Base-by-base conservation (phyloP, 768 basidiomycete genomes). In the Amanita muscaria region DNA sequence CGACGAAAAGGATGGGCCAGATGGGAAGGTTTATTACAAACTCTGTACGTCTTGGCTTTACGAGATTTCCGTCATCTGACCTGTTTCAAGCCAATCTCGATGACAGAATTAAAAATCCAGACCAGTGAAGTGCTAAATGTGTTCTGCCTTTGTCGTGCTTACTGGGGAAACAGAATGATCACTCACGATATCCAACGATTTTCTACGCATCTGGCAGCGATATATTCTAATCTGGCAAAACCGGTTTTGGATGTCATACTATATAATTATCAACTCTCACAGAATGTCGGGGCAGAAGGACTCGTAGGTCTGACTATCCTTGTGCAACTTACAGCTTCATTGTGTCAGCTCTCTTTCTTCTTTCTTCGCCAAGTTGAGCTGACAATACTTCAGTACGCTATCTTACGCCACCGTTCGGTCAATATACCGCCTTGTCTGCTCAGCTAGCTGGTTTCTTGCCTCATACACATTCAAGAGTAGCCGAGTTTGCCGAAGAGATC, bases 101-200 rank as follows among this genome's bases (percentile, higher is more conserved):
- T 57, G 94, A 97, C 58, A 72, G 94, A 40, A 91, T 97, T 40
- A 91, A 91, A 70, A 96, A 97, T 54, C 85, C 89, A 12, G 92
- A 97, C 60, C 91, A 96, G 85, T 87, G 38, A 44, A 53, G 74
- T 57, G 7, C 27, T 31, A 47, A 24, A n/a, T 29, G 25, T 31
- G 38, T 4, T 23, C 24, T 51, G 22, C n/a, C 32, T 31, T 12
- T 15, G 23, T 34, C 50, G 39, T 18, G 21, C 44, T 16, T 36
- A 49, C 11, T 57, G 38, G 59, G 32, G 34, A 21, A 27, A 31
- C 22, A 91, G 86, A 68, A 91, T 92, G 84, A 88, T 96, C 42
- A 94, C 91, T 2, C 83, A 93, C 47, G 94, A 98, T 61, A 91
- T 97, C 38, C 88, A 93, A 59, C 84, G 83, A 42, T 98, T 96